Percentiles rank a stretch among this genome's conserved stretches.
Evolutionary conservation across 805 yeast species (phyloP).

Genomic region (Naumovozyma dairenensis): DNA sequence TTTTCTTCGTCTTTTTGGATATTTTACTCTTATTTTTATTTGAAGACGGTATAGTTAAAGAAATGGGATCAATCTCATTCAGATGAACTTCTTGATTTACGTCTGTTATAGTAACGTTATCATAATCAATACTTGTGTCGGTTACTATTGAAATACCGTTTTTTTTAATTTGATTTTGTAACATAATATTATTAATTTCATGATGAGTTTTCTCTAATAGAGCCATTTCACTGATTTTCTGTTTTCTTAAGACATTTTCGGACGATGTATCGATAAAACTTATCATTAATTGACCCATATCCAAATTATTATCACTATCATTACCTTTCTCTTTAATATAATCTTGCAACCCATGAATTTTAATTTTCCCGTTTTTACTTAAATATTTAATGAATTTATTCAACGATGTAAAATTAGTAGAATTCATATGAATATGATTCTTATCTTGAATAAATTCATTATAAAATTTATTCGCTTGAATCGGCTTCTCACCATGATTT

Average conservation of each 20-base stretch:
- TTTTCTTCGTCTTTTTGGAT: not conserved
- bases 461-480: constrained; percentile 78
- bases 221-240: constrained; percentile 31
- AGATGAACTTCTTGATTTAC: not conserved
- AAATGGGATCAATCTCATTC: not conserved
- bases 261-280: constrained; percentile 49
- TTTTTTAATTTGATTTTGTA: constrained; percentile 45
- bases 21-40: not conserved
- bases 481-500: constrained; percentile 71
- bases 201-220: constrained; percentile 36
- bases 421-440: constrained; percentile 82
- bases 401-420: constrained; percentile 71
- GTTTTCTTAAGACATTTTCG: constrained; percentile 35
- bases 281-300: constrained; percentile 34
- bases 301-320: constrained; percentile 23
- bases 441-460: constrained; percentile 79
- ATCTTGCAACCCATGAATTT: constrained; percentile 36
- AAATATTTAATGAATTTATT: constrained; percentile 57
- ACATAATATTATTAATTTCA: constrained; percentile 31
- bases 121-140: not conserved
- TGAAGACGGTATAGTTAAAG: too few species aligned
- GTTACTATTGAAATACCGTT: constrained; percentile 1
- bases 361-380: constrained; percentile 45
- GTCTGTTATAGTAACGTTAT: not conserved
- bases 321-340: constrained; percentile 18